Evolutionary conservation across 805 yeast genomes (phyloP).

Genomic region (Starmera pachycereana): DNA sequence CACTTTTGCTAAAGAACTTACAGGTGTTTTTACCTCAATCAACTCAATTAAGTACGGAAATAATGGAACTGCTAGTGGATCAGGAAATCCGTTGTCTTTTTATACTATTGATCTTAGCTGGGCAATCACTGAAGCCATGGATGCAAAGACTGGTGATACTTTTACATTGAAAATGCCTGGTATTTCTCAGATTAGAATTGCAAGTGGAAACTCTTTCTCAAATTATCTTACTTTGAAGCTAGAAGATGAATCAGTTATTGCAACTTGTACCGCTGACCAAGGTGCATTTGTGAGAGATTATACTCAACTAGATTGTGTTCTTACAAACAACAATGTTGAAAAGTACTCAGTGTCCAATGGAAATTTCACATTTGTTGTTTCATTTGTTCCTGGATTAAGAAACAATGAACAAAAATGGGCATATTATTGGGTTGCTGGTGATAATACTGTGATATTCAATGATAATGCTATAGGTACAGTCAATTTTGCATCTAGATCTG

Average conservation of each 20-base stretch:
- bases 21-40: too few species aligned
- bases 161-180: slow-evolving; percentile 8
- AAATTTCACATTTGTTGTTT: slow-evolving; percentile 2
- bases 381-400: slow-evolving; percentile 9
- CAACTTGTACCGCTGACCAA: slow-evolving; percentile 5
- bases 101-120: too few species aligned
- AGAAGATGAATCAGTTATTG: slow-evolving; percentile 4
- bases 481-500: too few species aligned
- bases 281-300: slow-evolving; percentile 4
- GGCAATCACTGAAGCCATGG: too few species aligned
- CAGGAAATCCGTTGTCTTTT: too few species aligned
- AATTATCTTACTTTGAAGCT: background rate
- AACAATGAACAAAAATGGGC: slow-evolving; percentile 2
- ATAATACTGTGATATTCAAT: slow-evolving; percentile 9
- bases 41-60: too few species aligned
- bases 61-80: too few species aligned
- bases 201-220: background rate
- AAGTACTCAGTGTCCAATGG: slow-evolving; percentile 3
- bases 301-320: slow-evolving; percentile 4
- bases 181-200: slow-evolving; percentile 7
- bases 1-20: too few species aligned
- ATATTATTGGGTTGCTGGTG: slow-evolving; percentile 5
- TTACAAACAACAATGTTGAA: slow-evolving; percentile 3
- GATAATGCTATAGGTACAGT: slow-evolving; percentile 2
- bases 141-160: slow-evolving; percentile 6